Base-by-base conservation (phyloP, 768 basidiomycete species). In the Hemileccinum rubropunctum region DNA sequence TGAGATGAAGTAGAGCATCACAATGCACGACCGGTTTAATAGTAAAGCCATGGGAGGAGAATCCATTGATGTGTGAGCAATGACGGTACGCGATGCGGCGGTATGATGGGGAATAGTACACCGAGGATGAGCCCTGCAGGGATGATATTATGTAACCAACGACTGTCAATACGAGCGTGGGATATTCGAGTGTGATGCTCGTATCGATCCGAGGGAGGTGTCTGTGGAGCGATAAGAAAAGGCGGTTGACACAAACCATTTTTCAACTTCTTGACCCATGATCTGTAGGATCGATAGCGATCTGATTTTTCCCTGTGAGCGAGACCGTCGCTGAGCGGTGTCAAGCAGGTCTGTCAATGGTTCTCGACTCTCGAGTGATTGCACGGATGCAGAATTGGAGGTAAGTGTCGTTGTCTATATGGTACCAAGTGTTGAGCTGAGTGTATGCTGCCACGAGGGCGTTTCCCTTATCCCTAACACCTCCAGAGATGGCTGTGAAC, bases 171-270 rank as follows among this genome's bases (percentile, higher is more conserved):
- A 8, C 9, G 30, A 43, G 36, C 42, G 48, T 18, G 42, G 28
- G 14, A 36, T 28, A 21, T 38, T 21, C 8, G 28, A 18, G 13
- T 12, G 27, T 5, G 36, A 36, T 5, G 11, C 15, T 8, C 60
- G 62, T 46, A 65, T 63, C 62, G 63, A 63, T 63, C 63, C 63
- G 62, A 59, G 38, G 14, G 13, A 14, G 52, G 28, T 18, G 32
- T n/a, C 3, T 7, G 26, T 54, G 35, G 47, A 53, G 40, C 14
- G 62, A 64, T 65, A 65, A 65, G 54, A 54, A 15, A n/a, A n/a
- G 40, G 21, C 26, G 15, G 47, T 47, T 42, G 49, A 46, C n/a
- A 45, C 47, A 17, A 11, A 6, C 32, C 42, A 17, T 32, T 36
- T 26, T 51, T 49, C 39, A 17, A 30, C 44, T 50, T 51, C 47